Conservation (phyloP, 208 protist species). For the Trichomonas vaginalis region DNA sequence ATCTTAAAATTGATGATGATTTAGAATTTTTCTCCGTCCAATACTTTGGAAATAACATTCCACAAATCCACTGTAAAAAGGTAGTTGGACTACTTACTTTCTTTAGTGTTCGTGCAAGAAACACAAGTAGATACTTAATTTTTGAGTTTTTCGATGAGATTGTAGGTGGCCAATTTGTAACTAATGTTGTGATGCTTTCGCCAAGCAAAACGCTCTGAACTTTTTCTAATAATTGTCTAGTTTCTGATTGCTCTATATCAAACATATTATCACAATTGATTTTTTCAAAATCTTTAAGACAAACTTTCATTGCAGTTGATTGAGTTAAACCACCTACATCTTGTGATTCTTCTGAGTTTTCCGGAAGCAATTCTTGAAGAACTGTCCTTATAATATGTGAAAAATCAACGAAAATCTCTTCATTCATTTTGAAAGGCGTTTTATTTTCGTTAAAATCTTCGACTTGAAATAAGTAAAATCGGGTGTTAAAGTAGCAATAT, state of each 20-base stretch:
- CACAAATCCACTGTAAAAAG: neutral
- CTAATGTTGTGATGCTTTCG: neutral
- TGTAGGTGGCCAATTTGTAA: neutral
- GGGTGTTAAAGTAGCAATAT: too few species aligned
- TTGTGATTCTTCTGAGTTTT: neutral
- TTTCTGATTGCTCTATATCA: neutral
- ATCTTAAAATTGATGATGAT: neutral
- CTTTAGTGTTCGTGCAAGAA: neutral
- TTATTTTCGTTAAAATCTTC: too few species aligned
- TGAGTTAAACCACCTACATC: neutral
- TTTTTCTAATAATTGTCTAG: neutral
- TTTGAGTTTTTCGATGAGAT: neutral
- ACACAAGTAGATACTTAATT: neutral
- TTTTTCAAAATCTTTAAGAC: neutral
- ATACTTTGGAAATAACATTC: neutral
- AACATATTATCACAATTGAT: neutral
- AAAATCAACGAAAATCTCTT: neutral
- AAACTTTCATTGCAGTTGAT: neutral
- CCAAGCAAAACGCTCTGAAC: neutral
- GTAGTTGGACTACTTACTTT: neutral
- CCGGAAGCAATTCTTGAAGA: neutral
- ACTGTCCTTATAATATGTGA: neutral
- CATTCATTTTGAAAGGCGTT: too few species aligned
- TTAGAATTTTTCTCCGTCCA: neutral
- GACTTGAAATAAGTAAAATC: too few species aligned